Evolutionary conservation across 495 filamentous ascomycete species (phyloP).

Genomic region (Aspergillus biplanus): DNA sequence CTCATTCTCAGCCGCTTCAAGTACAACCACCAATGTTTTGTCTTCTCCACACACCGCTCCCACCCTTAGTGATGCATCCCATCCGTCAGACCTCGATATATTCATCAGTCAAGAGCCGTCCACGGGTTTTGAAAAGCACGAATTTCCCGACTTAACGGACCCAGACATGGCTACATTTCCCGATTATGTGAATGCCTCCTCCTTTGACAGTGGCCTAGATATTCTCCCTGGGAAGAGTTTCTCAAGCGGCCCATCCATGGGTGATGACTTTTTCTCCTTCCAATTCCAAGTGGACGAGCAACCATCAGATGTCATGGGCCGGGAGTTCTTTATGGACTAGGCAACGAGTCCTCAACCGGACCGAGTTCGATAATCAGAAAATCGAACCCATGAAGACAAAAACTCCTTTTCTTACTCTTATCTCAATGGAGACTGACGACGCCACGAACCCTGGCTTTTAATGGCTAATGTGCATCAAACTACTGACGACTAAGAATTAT

Average conservation of each 20-base stretch:
- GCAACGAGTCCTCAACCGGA: background rate
- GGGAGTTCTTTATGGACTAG: conserved; percentile 34
- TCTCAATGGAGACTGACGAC: conserved; percentile 18
- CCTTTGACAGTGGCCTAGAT: conserved; percentile 39
- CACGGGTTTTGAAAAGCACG: conserved; percentile 36
- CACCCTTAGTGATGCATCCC: conserved; percentile 42
- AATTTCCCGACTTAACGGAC: conserved; percentile 36
- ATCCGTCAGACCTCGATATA: conserved; percentile 50
- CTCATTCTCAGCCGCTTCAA: conserved; percentile 37
- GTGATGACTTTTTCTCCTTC: conserved; percentile 44
- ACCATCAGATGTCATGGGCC: conserved; percentile 28
- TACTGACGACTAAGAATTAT: conserved; percentile 26
- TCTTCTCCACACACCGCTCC: conserved; percentile 47
- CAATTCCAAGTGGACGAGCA: conserved; percentile 39
- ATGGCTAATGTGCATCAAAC: conserved; percentile 24
- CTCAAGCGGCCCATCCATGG: conserved; percentile 31
- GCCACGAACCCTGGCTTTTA: conserved; percentile 22
- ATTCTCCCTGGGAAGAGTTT: conserved; percentile 44
- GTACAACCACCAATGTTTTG: conserved; percentile 36
- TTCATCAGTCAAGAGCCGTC: conserved; percentile 48
- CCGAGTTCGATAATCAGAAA: background rate
- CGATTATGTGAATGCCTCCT: conserved; percentile 35
- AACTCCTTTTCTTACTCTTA: no score
- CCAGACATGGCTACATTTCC: conserved; percentile 38
- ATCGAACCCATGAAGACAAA: background rate